Base-by-base conservation (phyloP, 106 monocot genomes). In the Allium cepa region DNA sequence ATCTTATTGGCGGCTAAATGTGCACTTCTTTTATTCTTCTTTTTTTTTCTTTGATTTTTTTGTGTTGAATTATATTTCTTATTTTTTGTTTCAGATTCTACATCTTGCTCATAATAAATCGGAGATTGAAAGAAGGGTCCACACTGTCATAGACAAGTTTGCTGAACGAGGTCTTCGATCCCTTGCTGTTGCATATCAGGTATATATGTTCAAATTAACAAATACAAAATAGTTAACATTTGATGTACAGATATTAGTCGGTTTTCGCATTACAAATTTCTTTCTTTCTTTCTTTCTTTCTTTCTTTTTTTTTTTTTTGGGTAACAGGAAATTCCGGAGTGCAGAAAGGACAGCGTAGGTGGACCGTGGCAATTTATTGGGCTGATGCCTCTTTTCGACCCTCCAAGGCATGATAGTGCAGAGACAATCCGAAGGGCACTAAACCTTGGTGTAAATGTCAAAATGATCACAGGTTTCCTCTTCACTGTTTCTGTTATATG, bases 131-230 rank as follows among this genome's bases (percentile, higher is more conserved):
- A 84, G 83, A 18, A 89, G 90, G 80, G 97, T 90, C 46, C 92
- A 93, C 90, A 71, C 84, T 58, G 81, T 99, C 47, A 99, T 99
- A 67, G 97, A 99, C 74, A 99, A 99, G 71, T 93, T 93, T 79
- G 92, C 97, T 14, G 97, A 99, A 64, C 86, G 92, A 65, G 97
- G 97, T 8, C 87, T 99, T 68, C 81, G 97, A 47, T 92, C 92
- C 15, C 92, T 99, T 69, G 97, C 89, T 22, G 92, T 99, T 17
- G 92, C 92, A 57, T 87, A 85, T 64, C 97, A 99, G 83, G 97
- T 99, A 59, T 16, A 9, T 22, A 0, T 36, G 3, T 36, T 36
- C 36, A 36, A 36, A 36, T 36, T 1, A 36, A 36, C 36, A 36
- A 36, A 36, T 36, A 36, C 36, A 36, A 36, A 36, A 1, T 36